Percentiles rank a stretch among this genome's conserved stretches.
Evolutionary conservation across 2,329 filamentous ascomycete genomes (phyloP).

Genomic region (Nothophoma quercina): DNA sequence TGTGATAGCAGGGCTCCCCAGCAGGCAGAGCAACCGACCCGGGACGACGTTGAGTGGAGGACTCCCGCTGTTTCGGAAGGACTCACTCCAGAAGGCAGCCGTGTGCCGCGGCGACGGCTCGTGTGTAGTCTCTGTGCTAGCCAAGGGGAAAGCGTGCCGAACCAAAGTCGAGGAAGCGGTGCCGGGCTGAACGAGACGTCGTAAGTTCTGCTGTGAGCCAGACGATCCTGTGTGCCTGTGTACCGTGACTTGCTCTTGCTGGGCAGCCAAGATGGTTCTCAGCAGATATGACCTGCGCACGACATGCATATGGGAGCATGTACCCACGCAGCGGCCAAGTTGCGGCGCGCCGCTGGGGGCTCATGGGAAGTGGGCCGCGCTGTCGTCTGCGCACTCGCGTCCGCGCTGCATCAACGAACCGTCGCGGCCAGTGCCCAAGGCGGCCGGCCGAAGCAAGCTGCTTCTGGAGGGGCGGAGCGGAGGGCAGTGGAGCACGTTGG

Average conservation of each 20-base stretch:
- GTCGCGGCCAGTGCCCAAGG: constrained; percentile 33
- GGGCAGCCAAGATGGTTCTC: constrained; percentile 29
- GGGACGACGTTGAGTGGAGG: constrained; percentile 43
- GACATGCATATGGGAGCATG: constrained; percentile 31
- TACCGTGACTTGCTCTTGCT: constrained; percentile 15
- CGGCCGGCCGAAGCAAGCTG: constrained; percentile 17
- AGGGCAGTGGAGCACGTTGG: constrained; percentile 6
- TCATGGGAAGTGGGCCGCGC: constrained; percentile 28
- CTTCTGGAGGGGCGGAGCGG: constrained; percentile 21
- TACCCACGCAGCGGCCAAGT: constrained; percentile 28
- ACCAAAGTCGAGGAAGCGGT: constrained; percentile 22
- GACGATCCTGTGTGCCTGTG: constrained; percentile 19
- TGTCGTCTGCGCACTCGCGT: constrained; percentile 20
- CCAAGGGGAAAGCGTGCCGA: constrained; percentile 10
- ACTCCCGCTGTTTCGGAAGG: constrained; percentile 37
- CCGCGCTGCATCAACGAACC: constrained; percentile 32
- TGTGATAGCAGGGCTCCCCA: constrained; percentile 40
- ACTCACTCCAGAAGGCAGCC: constrained; percentile 24
- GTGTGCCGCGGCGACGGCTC: constrained; percentile 38
- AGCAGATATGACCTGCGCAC: constrained; percentile 21
- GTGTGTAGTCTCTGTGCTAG: constrained; percentile 30
- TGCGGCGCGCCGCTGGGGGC: constrained; percentile 11
- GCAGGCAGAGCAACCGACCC: constrained; percentile 29
- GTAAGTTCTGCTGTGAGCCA: constrained; percentile 15
- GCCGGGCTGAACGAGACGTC: constrained; percentile 24